phyloP scores from a whole-genome alignment of 2,329 filamentous ascomycete genomes.

The Aspergillus fumigatiaffinis region DNA sequence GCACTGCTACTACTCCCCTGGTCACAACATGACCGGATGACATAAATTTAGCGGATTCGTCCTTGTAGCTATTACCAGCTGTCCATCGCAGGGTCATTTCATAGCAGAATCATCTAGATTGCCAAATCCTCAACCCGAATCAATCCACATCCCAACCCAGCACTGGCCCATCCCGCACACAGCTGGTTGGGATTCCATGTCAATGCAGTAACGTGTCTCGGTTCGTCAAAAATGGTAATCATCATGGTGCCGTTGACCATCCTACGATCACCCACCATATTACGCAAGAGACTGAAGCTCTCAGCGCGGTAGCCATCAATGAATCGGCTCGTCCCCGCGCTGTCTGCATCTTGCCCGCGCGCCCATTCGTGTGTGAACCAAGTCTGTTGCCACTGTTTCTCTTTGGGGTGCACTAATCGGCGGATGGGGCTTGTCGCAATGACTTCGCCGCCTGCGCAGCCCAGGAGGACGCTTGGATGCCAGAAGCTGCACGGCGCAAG shows the following conservation, averaged over 20 bases:
- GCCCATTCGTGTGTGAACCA: slow-evolving; percentile 59
- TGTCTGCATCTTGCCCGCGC: slow-evolving; percentile 20
- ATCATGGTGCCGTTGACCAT: slow-evolving; percentile 30
- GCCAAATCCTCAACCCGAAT: slow-evolving; percentile 65
- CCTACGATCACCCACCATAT: slow-evolving; percentile 28
- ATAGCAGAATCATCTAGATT: slow-evolving; percentile 17
- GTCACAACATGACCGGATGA: no score
- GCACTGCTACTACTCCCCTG: no score
- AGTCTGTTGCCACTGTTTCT: slow-evolving; percentile 50
- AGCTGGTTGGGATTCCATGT: slow-evolving; percentile 66
- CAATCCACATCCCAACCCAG: slow-evolving; percentile 63
- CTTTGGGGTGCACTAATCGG: slow-evolving; percentile 48
- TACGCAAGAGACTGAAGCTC: slow-evolving; percentile 29
- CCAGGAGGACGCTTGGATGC: slow-evolving; percentile 54
- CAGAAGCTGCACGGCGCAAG: slow-evolving; percentile 35
- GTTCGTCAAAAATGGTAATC: slow-evolving; percentile 56
- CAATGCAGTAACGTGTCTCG: slow-evolving; percentile 58
- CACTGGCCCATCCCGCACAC: slow-evolving; percentile 65
- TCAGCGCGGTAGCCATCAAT: slow-evolving; percentile 44
- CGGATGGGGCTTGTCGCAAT: slow-evolving; percentile 50
- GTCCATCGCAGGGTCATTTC: no score
- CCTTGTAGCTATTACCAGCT: no score
- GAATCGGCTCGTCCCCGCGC: slow-evolving; percentile 39
- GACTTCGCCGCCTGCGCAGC: slow-evolving; percentile 50
- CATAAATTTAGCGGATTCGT: no score